Evolutionary conservation across 108 stramenopile species (phyloP).

Genomic region (Ochromonas danica): DNA sequence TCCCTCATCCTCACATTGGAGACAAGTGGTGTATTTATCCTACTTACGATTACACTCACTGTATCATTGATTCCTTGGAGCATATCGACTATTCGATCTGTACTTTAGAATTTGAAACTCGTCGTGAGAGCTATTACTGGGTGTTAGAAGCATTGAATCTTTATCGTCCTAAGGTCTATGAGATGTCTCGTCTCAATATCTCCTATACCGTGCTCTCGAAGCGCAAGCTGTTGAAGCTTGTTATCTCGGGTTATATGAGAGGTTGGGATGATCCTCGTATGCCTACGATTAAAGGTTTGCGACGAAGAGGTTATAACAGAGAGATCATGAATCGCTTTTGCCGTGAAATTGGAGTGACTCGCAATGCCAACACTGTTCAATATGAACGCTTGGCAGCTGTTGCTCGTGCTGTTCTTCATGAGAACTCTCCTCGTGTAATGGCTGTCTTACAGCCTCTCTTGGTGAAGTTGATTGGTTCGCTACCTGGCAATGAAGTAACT

Average conservation of each 20-base stretch:
- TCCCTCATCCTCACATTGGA: slow-evolving; percentile 90
- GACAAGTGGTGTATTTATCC: slow-evolving; percentile 98
- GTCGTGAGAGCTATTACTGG: slow-evolving; percentile 97
- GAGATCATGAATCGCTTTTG: slow-evolving; percentile 91
- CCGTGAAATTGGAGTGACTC: slow-evolving; percentile 87
- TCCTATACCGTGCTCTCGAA: slow-evolving; percentile 92
- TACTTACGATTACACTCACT: slow-evolving; percentile 96
- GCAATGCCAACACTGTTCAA: slow-evolving; percentile 84
- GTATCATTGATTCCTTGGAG: slow-evolving; percentile 92
- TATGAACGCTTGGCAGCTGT: slow-evolving; percentile 68
- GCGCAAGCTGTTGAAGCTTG: slow-evolving; percentile 88
- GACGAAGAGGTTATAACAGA: slow-evolving; percentile 90
- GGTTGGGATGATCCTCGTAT: slow-evolving; percentile 99
- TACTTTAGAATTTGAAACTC: slow-evolving; percentile 96
- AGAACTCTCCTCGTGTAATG: slow-evolving; percentile 66
- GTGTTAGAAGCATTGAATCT: slow-evolving; percentile 89
- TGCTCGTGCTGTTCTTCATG: slow-evolving; percentile 51
- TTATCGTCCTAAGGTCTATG: slow-evolving; percentile 81
- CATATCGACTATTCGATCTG: slow-evolving; percentile 97
- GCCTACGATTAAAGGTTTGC: slow-evolving; percentile 83
- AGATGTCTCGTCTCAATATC: slow-evolving; percentile 77
- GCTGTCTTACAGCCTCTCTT: slow-evolving; percentile 8
- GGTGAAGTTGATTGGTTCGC: neutral
- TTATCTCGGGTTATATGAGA: slow-evolving; percentile 64
- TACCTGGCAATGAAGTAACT: neutral